Conservation (phyloP, 176 grass and related monocot species). For the Alloteropsis semialata region DNA sequence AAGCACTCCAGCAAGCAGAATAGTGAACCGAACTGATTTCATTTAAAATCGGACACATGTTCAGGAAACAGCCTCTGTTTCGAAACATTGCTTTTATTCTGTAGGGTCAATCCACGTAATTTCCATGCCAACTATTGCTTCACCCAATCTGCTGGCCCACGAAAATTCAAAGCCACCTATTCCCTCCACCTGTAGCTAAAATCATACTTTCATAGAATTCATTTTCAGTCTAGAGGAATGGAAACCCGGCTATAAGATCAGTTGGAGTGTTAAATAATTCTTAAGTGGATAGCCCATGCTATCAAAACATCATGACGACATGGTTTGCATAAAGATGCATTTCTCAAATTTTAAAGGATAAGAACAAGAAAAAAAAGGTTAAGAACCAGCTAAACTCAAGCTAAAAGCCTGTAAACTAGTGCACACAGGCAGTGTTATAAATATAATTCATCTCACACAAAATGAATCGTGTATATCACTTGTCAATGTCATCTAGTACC, state of each 20-base stretch:
- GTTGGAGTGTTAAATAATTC: background rate
- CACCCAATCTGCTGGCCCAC: background rate
- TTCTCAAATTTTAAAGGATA: background rate
- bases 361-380: background rate
- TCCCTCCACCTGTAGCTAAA: background rate
- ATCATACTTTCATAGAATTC: background rate
- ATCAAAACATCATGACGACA: background rate
- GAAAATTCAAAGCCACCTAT: background rate
- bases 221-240: background rate
- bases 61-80: background rate
- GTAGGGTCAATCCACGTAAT: background rate
- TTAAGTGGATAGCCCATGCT: background rate
- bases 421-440: background rate
- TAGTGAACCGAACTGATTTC: too few species aligned
- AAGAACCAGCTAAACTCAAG: slow-evolving; percentile 1
- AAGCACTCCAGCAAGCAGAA: too few species aligned
- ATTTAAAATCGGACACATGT: background rate
- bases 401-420: background rate
- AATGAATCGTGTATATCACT: background rate
- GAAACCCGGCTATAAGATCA: background rate
- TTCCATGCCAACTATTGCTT: background rate
- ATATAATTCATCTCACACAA: background rate
- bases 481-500: background rate
- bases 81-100: background rate
- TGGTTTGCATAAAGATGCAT: background rate